phyloP scores from a whole-genome alignment of 805 yeast genomes.

The Yueomyces sp. region DNA sequence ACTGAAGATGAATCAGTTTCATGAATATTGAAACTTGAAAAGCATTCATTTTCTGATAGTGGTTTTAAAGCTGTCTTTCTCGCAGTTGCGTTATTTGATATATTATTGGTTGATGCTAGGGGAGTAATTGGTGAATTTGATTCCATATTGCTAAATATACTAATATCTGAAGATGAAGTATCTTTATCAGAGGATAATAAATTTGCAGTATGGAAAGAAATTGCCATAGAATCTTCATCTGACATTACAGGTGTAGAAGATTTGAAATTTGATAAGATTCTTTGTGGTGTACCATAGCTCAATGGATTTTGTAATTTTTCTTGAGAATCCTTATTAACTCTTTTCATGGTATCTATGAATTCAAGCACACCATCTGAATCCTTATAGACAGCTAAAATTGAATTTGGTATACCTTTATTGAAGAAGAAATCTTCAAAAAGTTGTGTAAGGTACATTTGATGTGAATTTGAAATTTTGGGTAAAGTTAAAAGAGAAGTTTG shows the following conservation, averaged over 20 bases:
- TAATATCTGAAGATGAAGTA: not conserved
- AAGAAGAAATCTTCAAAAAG: constrained; percentile 7
- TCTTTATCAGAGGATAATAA: not conserved
- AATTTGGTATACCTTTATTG: constrained; percentile 5
- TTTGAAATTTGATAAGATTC: too few relatives aligned
- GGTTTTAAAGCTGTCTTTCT: too few relatives aligned
- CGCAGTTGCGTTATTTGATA: too few relatives aligned
- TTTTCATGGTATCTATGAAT: constrained; percentile 11
- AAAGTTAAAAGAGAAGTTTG: constrained; percentile 17
- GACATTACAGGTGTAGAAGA: not conserved
- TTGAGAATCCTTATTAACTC: constrained; percentile 10
- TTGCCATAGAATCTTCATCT: not conserved
- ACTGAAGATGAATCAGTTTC: too few relatives aligned
- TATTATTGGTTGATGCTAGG: not conserved
- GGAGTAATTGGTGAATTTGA: not conserved
- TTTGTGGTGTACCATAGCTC: not conserved
- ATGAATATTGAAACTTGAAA: too few relatives aligned
- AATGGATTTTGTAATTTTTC: constrained; percentile 15
- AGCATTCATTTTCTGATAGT: too few relatives aligned
- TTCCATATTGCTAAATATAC: not conserved
- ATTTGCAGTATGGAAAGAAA: not conserved
- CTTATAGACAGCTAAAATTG: constrained; percentile 12
- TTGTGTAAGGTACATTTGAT: constrained; percentile 9
- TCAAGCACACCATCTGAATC: constrained; percentile 11
- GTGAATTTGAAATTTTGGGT: constrained; percentile 12